A percentile compares a stretch with the other conserved stretches of the same genome.
phyloP scores from a whole-genome alignment of 306 rosid species.

The Phaseolus lunatus region DNA sequence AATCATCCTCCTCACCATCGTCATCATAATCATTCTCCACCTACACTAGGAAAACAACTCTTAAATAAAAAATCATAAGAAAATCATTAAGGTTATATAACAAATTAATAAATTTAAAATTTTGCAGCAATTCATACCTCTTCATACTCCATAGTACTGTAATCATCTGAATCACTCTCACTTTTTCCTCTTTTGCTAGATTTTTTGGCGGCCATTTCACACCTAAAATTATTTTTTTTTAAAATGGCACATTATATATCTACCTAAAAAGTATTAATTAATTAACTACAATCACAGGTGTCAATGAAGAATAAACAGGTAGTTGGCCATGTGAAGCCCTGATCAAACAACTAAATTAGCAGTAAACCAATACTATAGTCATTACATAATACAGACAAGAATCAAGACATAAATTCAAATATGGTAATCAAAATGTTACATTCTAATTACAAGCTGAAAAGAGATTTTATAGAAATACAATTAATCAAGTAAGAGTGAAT shows the following conservation, averaged over 20 bases:
- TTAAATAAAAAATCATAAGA: constrained; percentile 31
- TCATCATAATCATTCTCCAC: constrained; percentile 46
- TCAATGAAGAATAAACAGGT: not conserved
- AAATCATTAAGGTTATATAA: constrained; percentile 10
- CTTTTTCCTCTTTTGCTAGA: constrained; percentile 36
- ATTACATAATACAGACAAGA: not conserved
- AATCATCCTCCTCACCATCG: constrained; percentile 32
- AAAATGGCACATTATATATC: not conserved
- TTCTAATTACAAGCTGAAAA: not conserved
- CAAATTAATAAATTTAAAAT: not conserved
- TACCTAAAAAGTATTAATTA: not conserved
- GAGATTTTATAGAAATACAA: not conserved
- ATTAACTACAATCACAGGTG: not conserved
- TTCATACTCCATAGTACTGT: constrained; percentile 45
- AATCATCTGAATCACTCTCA: constrained; percentile 54
- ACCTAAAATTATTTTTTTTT: not conserved
- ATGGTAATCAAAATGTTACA: not conserved
- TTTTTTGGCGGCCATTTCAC: constrained; percentile 57
- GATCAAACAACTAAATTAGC: not conserved
- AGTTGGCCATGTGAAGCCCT: not conserved
- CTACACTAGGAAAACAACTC: constrained; percentile 46
- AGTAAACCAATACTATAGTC: not conserved
- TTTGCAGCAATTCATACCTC: constrained; percentile 43
- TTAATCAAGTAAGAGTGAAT: not conserved
- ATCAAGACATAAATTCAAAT: not conserved